A percentile compares a stretch with the other conserved stretches of the same genome.
Conservation (phyloP, 2,329 filamentous ascomycete genomes). For the Neopestalotiopsis rosae region DNA sequence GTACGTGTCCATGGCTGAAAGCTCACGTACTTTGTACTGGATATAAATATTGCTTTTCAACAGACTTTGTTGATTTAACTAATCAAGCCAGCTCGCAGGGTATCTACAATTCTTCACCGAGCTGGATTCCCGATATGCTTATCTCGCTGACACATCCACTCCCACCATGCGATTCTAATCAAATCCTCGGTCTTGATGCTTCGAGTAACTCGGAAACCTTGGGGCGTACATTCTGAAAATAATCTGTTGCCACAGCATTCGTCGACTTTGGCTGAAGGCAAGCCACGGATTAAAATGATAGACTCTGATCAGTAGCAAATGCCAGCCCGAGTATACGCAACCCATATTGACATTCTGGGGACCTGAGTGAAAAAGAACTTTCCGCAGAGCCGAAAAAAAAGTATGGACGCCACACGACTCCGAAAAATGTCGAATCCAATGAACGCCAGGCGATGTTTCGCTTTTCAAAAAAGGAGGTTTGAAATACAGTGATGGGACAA, state of each 20-base stretch:
- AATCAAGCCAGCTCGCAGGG: constrained; percentile 11
- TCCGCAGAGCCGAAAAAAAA: background rate
- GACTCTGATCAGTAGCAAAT: background rate
- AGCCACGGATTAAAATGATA: constrained; percentile 8
- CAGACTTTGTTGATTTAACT: constrained; percentile 1
- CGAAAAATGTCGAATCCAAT: constrained; percentile 14
- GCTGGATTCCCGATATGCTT: background rate
- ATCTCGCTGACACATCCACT: background rate
- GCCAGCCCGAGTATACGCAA: constrained; percentile 9
- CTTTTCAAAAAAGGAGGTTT: background rate
- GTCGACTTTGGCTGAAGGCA: background rate
- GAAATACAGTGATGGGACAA: constrained; percentile 6
- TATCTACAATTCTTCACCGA: constrained; percentile 7
- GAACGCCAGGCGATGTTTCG: constrained; percentile 13
- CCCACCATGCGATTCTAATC: background rate
- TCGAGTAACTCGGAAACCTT: background rate
- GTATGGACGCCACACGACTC: constrained; percentile 10
- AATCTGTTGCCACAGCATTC: background rate
- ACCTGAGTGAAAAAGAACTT: background rate
- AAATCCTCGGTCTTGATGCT: background rate
- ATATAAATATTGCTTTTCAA: background rate
- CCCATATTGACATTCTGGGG: background rate
- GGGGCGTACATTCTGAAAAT: background rate
- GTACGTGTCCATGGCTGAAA: too few relatives aligned
- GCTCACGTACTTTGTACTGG: background rate